Conservation (phyloP, 495 filamentous ascomycete species). For the Penicillium desertorum region DNA sequence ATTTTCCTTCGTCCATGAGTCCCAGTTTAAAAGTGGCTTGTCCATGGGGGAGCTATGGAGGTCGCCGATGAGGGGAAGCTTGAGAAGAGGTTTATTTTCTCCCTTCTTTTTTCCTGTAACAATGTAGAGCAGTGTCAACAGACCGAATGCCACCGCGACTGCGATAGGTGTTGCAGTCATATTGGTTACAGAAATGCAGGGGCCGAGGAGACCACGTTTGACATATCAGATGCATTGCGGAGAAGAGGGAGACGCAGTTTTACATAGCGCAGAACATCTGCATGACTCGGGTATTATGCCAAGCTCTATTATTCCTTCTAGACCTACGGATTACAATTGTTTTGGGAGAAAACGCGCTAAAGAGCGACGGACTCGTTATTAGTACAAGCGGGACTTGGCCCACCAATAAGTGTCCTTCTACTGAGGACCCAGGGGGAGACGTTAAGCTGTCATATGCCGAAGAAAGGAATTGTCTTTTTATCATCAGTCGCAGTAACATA, state of each 20-base stretch:
- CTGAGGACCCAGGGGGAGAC: not conserved
- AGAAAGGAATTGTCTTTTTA: not conserved
- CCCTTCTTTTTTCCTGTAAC: not conserved
- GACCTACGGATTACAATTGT: not conserved
- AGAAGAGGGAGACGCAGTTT: too few relatives aligned
- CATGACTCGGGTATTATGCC: not conserved
- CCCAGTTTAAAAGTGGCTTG: slow-evolving; percentile 30
- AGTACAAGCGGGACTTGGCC: not conserved
- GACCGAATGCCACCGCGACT: not conserved
- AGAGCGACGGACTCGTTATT: not conserved
- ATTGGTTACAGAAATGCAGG: not conserved
- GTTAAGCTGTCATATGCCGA: not conserved
- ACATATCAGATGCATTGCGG: too few relatives aligned
- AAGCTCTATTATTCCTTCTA: not conserved
- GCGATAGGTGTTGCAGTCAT: not conserved
- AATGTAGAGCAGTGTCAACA: not conserved
- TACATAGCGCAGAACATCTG: not conserved
- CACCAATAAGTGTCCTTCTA: not conserved
- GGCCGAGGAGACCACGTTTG: not conserved
- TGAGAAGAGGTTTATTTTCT: slow-evolving; percentile 13
- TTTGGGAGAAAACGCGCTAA: not conserved
- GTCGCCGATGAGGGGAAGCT: slow-evolving; percentile 34
- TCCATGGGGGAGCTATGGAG: slow-evolving; percentile 29
- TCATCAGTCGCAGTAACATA: not conserved
- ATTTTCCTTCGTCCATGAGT: slow-evolving; percentile 27